Evolutionary conservation across 179 eudicot genomes (phyloP).

Genomic region (Dionaea muscipula): DNA sequence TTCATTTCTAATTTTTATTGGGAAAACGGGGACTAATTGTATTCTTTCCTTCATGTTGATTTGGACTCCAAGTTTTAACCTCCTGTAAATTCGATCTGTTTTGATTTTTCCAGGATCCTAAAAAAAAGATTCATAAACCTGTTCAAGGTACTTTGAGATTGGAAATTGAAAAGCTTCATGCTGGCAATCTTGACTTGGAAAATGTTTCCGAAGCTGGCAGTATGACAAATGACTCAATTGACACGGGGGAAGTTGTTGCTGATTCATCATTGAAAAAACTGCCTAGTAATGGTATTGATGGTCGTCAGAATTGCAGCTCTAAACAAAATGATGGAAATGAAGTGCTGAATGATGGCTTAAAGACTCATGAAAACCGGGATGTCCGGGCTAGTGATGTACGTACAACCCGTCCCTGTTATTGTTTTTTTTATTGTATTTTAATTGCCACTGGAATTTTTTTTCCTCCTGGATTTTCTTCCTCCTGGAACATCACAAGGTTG

Average conservation of each 20-base stretch:
- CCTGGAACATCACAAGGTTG: no score
- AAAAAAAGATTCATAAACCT: slow-evolving; percentile 92
- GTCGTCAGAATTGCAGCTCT: slow-evolving; percentile 26
- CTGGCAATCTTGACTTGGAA: slow-evolving; percentile 60
- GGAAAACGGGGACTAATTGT: not conserved
- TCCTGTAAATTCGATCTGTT: slow-evolving; percentile 2
- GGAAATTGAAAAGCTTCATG: slow-evolving; percentile 94
- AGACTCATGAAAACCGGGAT: slow-evolving; percentile 37
- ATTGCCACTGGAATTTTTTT: not conserved
- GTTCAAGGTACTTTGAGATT: slow-evolving; percentile 81
- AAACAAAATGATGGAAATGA: slow-evolving; percentile 47
- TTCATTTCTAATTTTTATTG: not conserved
- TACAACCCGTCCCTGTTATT: slow-evolving; percentile 6
- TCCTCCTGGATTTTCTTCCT: no score
- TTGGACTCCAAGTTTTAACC: not conserved
- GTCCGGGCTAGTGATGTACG: slow-evolving; percentile 54
- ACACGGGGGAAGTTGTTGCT: slow-evolving; percentile 33
- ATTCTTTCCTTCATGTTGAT: not conserved
- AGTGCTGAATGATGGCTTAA: slow-evolving; percentile 44
- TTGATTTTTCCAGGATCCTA: slow-evolving; percentile 58
- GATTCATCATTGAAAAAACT: slow-evolving; percentile 35
- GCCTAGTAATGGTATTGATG: slow-evolving; percentile 42
- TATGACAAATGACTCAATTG: slow-evolving; percentile 40
- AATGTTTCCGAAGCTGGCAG: slow-evolving; percentile 66
- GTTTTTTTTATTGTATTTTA: not conserved